These are phyloP conservation scores for Hirschioporus abietinus DNA, from an alignment of 768 basidiomycete genomes.

Conservation along the genomic window DNA sequence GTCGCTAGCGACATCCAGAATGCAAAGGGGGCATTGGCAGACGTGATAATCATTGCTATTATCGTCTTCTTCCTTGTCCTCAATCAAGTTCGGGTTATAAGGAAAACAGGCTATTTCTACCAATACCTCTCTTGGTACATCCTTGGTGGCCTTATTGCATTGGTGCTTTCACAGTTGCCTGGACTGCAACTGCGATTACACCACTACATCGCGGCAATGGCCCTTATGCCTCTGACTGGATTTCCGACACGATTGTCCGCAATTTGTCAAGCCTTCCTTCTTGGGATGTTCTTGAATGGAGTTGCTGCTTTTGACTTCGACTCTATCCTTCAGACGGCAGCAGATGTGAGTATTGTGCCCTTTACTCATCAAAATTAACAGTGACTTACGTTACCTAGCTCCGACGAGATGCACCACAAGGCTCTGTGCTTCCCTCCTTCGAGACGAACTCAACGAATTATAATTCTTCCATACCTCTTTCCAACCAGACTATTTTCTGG, in stretches of 20 bases:
- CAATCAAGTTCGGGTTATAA: slow-evolving; percentile 78
- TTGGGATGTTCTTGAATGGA: slow-evolving; percentile 80
- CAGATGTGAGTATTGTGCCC: slow-evolving; percentile 43
- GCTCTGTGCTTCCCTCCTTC: slow-evolving; percentile 66
- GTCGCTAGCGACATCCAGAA: slow-evolving; percentile 60
- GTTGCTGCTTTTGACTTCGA: slow-evolving; percentile 76
- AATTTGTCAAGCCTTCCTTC: slow-evolving; percentile 73
- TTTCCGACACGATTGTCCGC: slow-evolving; percentile 79
- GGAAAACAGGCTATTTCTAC: slow-evolving; percentile 80
- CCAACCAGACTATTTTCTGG: slow-evolving; percentile 57
- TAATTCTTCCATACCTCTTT: slow-evolving; percentile 47
- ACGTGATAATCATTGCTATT: slow-evolving; percentile 63
- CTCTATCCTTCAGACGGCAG: slow-evolving; percentile 71
- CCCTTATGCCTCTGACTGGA: slow-evolving; percentile 69
- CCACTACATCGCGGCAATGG: slow-evolving; percentile 77
- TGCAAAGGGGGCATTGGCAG: slow-evolving; percentile 60
- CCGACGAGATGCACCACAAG: slow-evolving; percentile 62
- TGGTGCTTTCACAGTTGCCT: slow-evolving; percentile 67
- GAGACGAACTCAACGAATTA: slow-evolving; percentile 70
- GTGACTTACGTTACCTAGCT: slow-evolving; percentile 40
- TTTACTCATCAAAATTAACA: slow-evolving; percentile 6
- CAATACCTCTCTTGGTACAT: slow-evolving; percentile 74
- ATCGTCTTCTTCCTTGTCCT: slow-evolving; percentile 53
- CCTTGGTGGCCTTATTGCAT: slow-evolving; percentile 54
- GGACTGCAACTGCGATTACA: slow-evolving; percentile 68